Conservation (phyloP, 306 rosid genomes). For the Gastrolobium bilobum region DNA sequence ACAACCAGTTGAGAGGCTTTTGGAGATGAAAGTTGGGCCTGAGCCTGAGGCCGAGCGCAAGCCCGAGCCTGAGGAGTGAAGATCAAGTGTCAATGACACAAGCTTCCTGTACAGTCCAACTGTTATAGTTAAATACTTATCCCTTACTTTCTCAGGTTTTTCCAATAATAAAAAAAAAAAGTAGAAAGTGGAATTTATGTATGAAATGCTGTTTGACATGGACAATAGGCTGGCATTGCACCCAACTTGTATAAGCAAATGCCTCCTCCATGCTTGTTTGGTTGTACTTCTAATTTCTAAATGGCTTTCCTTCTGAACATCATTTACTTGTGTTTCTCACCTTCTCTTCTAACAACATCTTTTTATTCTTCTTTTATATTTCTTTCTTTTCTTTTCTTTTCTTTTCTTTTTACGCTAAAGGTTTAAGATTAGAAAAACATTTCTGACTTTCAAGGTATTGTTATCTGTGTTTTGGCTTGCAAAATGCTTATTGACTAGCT, state of each 20-base stretch:
- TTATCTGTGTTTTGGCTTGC: neutral
- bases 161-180: constrained; percentile 45
- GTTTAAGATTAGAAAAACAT: neutral
- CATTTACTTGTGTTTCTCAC: constrained; percentile 29
- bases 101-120: constrained; percentile 60
- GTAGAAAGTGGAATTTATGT: constrained; percentile 30
- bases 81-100: constrained; percentile 16
- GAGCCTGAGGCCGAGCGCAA: constrained; percentile 39
- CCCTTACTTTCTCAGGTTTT: constrained; percentile 42
- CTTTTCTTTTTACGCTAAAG: neutral
- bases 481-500: neutral
- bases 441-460: neutral
- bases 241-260: constrained; percentile 49
- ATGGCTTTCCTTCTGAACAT: constrained; percentile 36
- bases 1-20: constrained; percentile 95
- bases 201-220: constrained; percentile 48
- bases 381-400: neutral
- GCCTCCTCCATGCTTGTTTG: constrained; percentile 51
- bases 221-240: constrained; percentile 53
- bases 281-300: constrained; percentile 39
- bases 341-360: constrained; percentile 5
- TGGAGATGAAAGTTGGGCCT: constrained; percentile 86
- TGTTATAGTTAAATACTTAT: constrained; percentile 44
- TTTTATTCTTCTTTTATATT: neutral
- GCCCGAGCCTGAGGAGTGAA: constrained; percentile 62